Base-by-base conservation (phyloP, 306 rosid genomes). In the Cucurbita argyrosperma region DNA sequence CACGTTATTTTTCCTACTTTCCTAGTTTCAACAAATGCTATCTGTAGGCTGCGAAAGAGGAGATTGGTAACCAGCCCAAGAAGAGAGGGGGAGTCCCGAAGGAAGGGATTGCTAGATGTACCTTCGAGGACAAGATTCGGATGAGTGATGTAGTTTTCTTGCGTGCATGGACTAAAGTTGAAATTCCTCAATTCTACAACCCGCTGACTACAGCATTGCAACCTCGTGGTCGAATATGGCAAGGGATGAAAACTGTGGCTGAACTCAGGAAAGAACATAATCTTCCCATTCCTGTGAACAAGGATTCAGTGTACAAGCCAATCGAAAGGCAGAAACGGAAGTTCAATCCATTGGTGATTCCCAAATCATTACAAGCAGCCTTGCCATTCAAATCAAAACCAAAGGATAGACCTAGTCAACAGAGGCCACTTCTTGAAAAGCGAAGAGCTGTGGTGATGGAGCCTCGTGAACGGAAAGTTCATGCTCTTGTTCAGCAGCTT, bases 71-170 rank as follows among this genome's bases (percentile, higher is more conserved):
- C 84, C 80, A 85, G 79, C 87, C 97, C 7, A 86, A 85, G 59
- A 81, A 70, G 83, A 94, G 79, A 80, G 99, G 92, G 64, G 96
- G 96, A 69, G 80, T 80, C 62, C 71, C 82, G 8, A 90, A 80
- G 76, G 99, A 91, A 85, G 99, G 99, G 84, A 88, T 94, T 76
- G 99, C 87, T 52, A 82, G 99, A 80, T 94, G 99, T 83, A 88
- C 97, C 53, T 94, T 94, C 23, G 99, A 94, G 85, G 99, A 94
- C 84, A 94, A 89, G 82, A 89, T 94, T 79, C 87, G 88, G 83
- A 94, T 94, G 99, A 91, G 99, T 47, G 99, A 94, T 86, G 84
- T 86, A 71, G 96, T 94, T 71, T 93, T 90, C 86, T 77, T 94
- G 86, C 88, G 91, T 21, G 97, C 96, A 43, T 91, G 95, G 97